Evolutionary conservation across 148 eudicot species (phyloP).

Genomic region (Rheum nobile): DNA sequence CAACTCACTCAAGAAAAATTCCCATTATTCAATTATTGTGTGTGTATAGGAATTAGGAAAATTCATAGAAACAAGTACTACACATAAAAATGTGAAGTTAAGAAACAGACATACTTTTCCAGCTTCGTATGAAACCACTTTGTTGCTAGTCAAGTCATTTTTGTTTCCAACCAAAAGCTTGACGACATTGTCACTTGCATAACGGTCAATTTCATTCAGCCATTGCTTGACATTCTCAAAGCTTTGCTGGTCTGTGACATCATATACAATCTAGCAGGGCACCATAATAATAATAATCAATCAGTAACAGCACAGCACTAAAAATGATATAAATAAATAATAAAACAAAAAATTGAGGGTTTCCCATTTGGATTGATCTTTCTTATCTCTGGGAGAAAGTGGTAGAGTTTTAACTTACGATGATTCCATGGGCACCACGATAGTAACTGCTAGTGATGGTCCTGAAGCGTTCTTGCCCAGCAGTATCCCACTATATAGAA

Average conservation of each 20-base stretch:
- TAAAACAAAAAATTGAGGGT: not conserved
- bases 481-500: constrained; percentile 32
- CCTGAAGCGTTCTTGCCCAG: constrained; percentile 39
- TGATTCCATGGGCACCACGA: constrained; percentile 42
- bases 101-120: constrained; percentile 18
- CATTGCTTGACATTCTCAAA: constrained; percentile 40
- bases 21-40: not conserved
- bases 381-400: not conserved
- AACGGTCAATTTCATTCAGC: constrained; percentile 40
- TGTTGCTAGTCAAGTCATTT: constrained; percentile 27
- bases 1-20: not conserved
- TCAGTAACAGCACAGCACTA: not conserved
- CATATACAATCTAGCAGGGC: constrained; percentile 31
- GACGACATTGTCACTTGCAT: constrained; percentile 40
- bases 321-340: not conserved
- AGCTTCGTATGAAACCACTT: constrained; percentile 28
- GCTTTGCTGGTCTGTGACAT: constrained; percentile 39
- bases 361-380: not conserved
- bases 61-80: not conserved
- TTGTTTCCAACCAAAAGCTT: constrained; percentile 42
- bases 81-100: not conserved
- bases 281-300: constrained; percentile 5
- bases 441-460: constrained; percentile 41
- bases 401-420: constrained; percentile 19
- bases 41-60: not conserved